Conservation (phyloP, 371 early-diverging fungal genomes). For the Nematocida sp. region DNA sequence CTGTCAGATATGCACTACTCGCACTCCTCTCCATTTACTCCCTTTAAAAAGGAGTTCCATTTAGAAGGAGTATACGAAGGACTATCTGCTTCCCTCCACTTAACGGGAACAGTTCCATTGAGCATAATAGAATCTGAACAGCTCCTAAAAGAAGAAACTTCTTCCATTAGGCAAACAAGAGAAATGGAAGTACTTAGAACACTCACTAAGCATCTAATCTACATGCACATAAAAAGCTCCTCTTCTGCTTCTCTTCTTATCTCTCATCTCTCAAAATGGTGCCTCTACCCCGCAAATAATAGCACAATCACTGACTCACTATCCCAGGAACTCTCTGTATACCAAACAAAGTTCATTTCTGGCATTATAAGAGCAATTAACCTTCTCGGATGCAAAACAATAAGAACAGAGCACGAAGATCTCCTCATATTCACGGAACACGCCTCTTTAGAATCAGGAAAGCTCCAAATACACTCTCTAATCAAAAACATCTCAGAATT, state of each 20-base stretch:
- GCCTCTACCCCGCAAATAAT: background rate
- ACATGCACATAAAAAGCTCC: constrained; percentile 10
- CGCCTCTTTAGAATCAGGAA: background rate
- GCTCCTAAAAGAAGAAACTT: constrained; percentile 31
- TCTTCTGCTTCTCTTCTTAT: background rate
- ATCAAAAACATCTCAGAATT: background rate
- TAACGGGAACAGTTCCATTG: constrained; percentile 24
- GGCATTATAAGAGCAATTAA: constrained; percentile 33
- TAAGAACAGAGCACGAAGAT: constrained; percentile 20
- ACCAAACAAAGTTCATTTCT: constrained; percentile 42
- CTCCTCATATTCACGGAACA: constrained; percentile 17
- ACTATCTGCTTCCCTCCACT: background rate
- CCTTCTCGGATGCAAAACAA: background rate
- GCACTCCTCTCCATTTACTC: background rate
- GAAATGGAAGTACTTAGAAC: constrained; percentile 21
- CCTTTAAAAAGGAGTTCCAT: constrained; percentile 46
- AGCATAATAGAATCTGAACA: constrained; percentile 40
- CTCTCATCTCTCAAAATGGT: background rate
- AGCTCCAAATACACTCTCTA: constrained; percentile 5
- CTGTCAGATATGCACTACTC: constrained; percentile 13
- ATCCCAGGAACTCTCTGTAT: background rate
- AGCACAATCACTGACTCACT: constrained; percentile 7
- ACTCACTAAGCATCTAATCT: constrained; percentile 20
- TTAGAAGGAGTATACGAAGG: constrained; percentile 45
- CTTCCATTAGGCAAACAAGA: background rate